phyloP scores from a whole-genome alignment of 208 protist species.

The Herpetomonas samuelpessoai region DNA sequence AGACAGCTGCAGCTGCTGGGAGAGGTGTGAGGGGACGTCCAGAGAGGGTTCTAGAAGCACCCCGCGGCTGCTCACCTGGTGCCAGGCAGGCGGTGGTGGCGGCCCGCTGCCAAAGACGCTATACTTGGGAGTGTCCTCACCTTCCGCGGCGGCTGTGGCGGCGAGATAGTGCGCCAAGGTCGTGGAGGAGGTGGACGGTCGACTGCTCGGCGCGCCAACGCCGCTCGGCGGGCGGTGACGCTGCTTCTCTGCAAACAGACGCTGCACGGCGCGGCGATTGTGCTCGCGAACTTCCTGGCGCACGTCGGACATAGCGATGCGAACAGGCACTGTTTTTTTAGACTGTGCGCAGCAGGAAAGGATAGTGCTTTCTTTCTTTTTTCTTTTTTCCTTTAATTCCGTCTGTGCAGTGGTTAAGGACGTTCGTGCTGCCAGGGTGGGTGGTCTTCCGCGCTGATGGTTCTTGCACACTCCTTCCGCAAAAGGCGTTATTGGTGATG shows the following conservation, averaged over 20 bases:
- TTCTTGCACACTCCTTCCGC: too few relatives aligned
- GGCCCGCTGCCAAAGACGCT: background rate
- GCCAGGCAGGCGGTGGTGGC: conserved; percentile 18
- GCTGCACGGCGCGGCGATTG: conserved; percentile 42
- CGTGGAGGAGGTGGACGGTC: background rate
- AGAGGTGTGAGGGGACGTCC: conserved; percentile 32
- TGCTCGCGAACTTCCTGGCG: conserved; percentile 30
- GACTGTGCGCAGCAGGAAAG: conserved; percentile 1
- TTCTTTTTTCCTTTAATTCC: conserved; percentile 15
- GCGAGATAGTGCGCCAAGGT: background rate
- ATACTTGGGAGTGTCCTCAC: too few relatives aligned
- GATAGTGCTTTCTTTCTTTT: conserved; percentile 10
- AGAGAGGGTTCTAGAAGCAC: conserved; percentile 15
- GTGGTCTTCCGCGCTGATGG: too few relatives aligned
- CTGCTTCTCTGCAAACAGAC: conserved; percentile 24
- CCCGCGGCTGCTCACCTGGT: conserved; percentile 16
- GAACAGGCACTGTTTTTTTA: too few relatives aligned
- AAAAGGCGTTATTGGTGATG: too few relatives aligned
- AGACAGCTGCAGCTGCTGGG: conserved; percentile 42
- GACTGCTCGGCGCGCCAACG: too few relatives aligned
- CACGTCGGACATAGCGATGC: too few relatives aligned
- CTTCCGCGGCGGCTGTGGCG: background rate
- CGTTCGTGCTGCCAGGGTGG: too few relatives aligned
- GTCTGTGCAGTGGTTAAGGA: conserved; percentile 3
- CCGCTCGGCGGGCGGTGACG: background rate